Conservation (phyloP, 352 stramenopile genomes). For the Pythium monospermum region DNA sequence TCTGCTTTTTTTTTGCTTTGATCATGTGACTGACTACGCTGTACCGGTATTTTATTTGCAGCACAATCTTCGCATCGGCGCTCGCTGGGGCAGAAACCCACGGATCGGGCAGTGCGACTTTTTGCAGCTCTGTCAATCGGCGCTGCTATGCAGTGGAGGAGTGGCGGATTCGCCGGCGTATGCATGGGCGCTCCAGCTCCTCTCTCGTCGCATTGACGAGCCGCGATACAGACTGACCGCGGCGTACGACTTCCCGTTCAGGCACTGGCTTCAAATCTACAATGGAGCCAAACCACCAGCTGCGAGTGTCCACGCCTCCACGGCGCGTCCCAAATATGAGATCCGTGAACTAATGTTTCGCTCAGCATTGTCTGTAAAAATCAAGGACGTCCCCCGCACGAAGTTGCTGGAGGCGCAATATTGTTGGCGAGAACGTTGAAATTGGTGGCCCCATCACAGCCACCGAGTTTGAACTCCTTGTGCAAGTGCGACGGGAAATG, state of each 20-base stretch:
- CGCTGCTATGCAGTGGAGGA: not conserved
- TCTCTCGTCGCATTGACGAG: not conserved
- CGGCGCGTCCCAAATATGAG: not conserved
- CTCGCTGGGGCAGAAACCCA: not conserved
- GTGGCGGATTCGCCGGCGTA: not conserved
- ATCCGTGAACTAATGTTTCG: not conserved
- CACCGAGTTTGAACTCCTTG: not conserved
- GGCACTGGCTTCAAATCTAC: not conserved
- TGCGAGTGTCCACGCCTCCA: not conserved
- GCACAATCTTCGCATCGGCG: not conserved
- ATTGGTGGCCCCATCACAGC: not conserved
- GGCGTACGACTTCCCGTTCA: slow-evolving; percentile 1
- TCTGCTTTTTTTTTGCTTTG: not conserved
- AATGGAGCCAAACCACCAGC: not conserved
- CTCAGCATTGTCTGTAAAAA: not conserved
- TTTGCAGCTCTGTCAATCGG: not conserved
- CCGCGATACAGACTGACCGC: not conserved
- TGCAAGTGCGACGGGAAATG: slow-evolving; percentile 4
- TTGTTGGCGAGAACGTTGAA: not conserved
- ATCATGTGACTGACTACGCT: not conserved
- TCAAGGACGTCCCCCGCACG: not conserved
- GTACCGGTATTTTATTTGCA: not conserved
- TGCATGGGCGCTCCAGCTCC: not conserved
- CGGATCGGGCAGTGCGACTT: not conserved
- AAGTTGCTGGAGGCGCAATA: not conserved